phyloP scores from a whole-genome alignment of 768 basidiomycete genomes.

The Naganishia randhawae region DNA sequence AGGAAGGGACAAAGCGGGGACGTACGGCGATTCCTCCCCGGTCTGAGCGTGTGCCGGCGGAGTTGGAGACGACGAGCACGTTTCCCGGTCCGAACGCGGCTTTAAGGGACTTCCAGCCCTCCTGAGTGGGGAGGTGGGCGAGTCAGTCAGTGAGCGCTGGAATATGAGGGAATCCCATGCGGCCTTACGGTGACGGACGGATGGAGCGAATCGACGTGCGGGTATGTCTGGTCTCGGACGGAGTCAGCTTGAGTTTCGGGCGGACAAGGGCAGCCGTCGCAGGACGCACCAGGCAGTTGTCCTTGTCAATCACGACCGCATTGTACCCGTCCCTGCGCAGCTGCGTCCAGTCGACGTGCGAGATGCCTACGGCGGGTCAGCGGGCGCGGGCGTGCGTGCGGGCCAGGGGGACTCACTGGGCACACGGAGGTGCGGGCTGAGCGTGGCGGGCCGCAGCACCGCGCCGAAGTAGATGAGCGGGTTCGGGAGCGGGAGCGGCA shows the following conservation, averaged over 20 bases:
- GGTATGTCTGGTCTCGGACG: constrained; percentile 62
- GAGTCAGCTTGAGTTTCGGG: background rate
- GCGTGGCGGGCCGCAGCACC: constrained; percentile 35
- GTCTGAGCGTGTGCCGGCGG: constrained; percentile 69
- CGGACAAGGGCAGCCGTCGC: too few species aligned
- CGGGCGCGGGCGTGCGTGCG: background rate
- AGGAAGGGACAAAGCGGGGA: constrained; percentile 11
- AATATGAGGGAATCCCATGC: too few species aligned
- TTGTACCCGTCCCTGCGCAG: constrained; percentile 72
- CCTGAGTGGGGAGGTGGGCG: constrained; percentile 51
- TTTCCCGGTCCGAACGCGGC: constrained; percentile 70
- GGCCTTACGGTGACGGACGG: constrained; percentile 62
- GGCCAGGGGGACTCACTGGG: constrained; percentile 35
- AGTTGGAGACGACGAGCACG: constrained; percentile 89
- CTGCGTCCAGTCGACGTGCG: constrained; percentile 41
- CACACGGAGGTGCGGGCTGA: constrained; percentile 40
- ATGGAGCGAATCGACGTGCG: constrained; percentile 69
- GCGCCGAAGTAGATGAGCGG: constrained; percentile 38
- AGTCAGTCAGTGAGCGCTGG: too few species aligned
- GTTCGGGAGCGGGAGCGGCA: constrained; percentile 34
- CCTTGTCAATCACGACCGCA: constrained; percentile 94
- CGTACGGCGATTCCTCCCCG: constrained; percentile 75
- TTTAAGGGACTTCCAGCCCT: constrained; percentile 71
- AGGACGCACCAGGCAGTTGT: constrained; percentile 80
- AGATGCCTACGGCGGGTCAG: constrained; percentile 11